A percentile compares a stretch with the other conserved stretches of the same genome.
Conservation (phyloP, 2,329 filamentous ascomycete genomes). For the Verticillium nonalfalfae region DNA sequence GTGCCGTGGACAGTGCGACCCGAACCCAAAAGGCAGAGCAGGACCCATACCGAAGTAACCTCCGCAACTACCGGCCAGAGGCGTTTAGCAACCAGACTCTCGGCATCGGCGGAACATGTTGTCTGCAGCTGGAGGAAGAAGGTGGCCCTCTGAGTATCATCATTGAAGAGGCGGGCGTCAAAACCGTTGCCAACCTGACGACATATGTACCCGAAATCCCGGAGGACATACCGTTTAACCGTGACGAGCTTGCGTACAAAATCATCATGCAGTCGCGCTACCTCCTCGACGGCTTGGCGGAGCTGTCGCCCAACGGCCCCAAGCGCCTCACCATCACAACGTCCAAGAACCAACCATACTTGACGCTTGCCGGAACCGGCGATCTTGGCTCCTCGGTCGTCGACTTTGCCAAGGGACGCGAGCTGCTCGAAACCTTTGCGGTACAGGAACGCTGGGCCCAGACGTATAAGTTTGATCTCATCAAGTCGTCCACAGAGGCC, state of each 20-base stretch:
- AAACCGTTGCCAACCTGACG: constrained; percentile 81
- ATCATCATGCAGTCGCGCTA: constrained; percentile 84
- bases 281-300: constrained; percentile 65
- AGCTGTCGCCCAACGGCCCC: constrained; percentile 66
- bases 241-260: constrained; percentile 76
- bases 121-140: constrained; percentile 66
- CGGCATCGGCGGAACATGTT: constrained; percentile 80
- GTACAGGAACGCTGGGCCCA: constrained; percentile 57
- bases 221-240: constrained; percentile 83
- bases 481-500: constrained; percentile 82
- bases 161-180: constrained; percentile 79
- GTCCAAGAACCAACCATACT: constrained; percentile 58
- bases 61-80: constrained; percentile 57
- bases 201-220: constrained; percentile 74
- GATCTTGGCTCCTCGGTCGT: constrained; percentile 58
- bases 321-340: constrained; percentile 64
- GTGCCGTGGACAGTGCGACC: constrained; percentile 64
- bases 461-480: constrained; percentile 78
- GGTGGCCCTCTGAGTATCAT: constrained; percentile 80
- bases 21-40: constrained; percentile 52
- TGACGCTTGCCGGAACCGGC: constrained; percentile 64
- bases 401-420: constrained; percentile 57
- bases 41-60: constrained; percentile 55
- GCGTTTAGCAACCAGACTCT: constrained; percentile 81
- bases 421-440: constrained; percentile 69